Percentiles rank a stretch among this genome's conserved stretches.
Conservation (phyloP, 2,329 filamentous ascomycete genomes). For the Cytospora chrysosperma region DNA sequence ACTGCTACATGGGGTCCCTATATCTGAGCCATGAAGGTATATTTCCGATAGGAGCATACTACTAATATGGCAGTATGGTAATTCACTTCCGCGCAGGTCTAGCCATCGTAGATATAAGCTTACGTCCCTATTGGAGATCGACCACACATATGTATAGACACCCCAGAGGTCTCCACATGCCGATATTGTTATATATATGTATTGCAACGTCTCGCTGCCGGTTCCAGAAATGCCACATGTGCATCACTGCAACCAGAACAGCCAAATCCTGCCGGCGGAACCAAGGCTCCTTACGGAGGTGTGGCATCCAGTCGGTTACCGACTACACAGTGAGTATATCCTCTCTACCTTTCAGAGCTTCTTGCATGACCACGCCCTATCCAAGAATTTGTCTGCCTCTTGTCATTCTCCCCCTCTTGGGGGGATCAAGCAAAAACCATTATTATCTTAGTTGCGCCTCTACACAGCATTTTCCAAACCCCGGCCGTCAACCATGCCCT, state of each 20-base stretch:
- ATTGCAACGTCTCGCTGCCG: not conserved
- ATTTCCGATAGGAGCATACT: too few relatives aligned
- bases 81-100: not conserved
- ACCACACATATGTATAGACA: not conserved
- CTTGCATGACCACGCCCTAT: not conserved
- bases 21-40: too few relatives aligned
- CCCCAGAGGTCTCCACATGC: not conserved
- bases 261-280: not conserved
- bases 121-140: not conserved
- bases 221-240: not conserved
- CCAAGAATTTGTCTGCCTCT: not conserved
- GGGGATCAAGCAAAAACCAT: not conserved
- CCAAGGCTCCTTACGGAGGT: not conserved
- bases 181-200: too few relatives aligned
- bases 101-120: not conserved
- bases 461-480: not conserved
- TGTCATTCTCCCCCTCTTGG: not conserved
- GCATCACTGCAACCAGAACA: not conserved
- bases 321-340: too few relatives aligned
- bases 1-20: too few relatives aligned
- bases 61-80: too few relatives aligned
- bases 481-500: not conserved
- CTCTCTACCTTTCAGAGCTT: not conserved
- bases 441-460: not conserved
- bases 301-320: not conserved